Evolutionary conservation across 768 basidiomycete genomes (phyloP), one percentile per base, ranked within the genome.

Genomic region (Hydnomerulius pinastri): DNA sequence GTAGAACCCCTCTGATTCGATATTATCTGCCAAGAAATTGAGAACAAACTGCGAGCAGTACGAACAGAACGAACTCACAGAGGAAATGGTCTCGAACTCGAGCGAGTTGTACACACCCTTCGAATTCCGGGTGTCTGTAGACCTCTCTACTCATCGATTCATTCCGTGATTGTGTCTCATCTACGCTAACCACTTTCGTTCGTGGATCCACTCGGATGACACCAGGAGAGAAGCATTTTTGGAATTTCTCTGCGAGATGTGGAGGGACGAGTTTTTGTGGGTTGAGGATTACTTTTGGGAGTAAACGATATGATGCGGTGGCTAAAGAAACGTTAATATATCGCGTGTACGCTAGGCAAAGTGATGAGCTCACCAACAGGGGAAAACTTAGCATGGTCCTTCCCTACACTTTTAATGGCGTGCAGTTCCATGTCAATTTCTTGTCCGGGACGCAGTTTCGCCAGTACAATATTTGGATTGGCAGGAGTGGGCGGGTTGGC

Each of bases 311-410:
- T 1, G 94, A 91, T 3, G 97, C 96, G 6, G 95, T 98, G 3
- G 96, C 96, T 94, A 54, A 8, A 10, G 20, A 15, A 8, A 4
- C 10, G 39, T 59, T 30, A 58, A 36, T 18, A 1, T 12, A 39
- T 27, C n/a, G 46, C n/a, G 25, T 8, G 37, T 17, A 37, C 25
- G 29, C 29, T 20, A 11, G 1, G 13, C 4, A 18, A 11, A 18
- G 29, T 44, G 8, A 36, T 15, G 36, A 6, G 71, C 81, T 49
- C 59, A 90, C 94, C 92, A 44, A 98, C 97, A 25, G 97, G 94
- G 50, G 83, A 91, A 67, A 91, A 99, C 66, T 99, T 99, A 39
- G 97, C 94, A 61, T 99, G 96, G 54, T 95, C 92, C 61, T 90
- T 90, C 13, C 94, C 94, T 13, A 91, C 82, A 12, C 92, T 90